Evolutionary conservation across 176 grass and related monocot genomes (phyloP).

Genomic region (Oryza meridionalis): DNA sequence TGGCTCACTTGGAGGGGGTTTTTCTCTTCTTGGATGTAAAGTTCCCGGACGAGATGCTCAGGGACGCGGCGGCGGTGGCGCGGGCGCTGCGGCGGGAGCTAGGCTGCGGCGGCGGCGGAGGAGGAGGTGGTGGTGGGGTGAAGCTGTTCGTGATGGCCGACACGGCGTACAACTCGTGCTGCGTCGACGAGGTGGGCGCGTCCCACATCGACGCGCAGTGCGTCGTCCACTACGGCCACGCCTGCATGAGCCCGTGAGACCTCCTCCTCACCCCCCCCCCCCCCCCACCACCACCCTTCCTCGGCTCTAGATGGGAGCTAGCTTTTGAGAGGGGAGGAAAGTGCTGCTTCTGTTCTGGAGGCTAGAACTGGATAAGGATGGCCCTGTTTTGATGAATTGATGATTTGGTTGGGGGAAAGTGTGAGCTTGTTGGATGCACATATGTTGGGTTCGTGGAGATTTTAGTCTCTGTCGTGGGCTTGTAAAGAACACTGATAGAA

Average conservation of each 20-base stretch:
- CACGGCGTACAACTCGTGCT: constrained; percentile 89
- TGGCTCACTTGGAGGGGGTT: background rate
- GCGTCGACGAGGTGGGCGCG: constrained; percentile 90
- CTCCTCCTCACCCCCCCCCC: background rate
- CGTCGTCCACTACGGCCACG: constrained; percentile 90
- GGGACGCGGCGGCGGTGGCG: constrained; percentile 57
- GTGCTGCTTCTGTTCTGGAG: background rate
- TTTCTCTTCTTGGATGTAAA: constrained; percentile 19
- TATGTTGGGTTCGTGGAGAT: background rate
- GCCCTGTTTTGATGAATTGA: background rate
- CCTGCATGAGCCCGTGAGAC: constrained; percentile 95
- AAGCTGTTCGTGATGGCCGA: constrained; percentile 90
- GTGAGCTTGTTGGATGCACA: background rate
- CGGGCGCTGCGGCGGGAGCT: constrained; percentile 62
- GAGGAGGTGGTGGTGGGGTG: constrained; percentile 34
- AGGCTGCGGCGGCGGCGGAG: constrained; percentile 26
- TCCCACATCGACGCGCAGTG: constrained; percentile 85
- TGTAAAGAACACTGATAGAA: background rate
- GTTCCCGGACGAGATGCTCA: constrained; percentile 87
- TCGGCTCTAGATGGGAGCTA: background rate
- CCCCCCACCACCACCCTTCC: background rate
- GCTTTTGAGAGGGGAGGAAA: background rate
- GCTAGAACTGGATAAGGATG: background rate
- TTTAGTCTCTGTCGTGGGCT: background rate
- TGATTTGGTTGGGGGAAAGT: background rate